A percentile compares a stretch with the other conserved stretches of the same genome.
Conservation (phyloP, 495 filamentous ascomycete species). For the Bacidia rubella region DNA sequence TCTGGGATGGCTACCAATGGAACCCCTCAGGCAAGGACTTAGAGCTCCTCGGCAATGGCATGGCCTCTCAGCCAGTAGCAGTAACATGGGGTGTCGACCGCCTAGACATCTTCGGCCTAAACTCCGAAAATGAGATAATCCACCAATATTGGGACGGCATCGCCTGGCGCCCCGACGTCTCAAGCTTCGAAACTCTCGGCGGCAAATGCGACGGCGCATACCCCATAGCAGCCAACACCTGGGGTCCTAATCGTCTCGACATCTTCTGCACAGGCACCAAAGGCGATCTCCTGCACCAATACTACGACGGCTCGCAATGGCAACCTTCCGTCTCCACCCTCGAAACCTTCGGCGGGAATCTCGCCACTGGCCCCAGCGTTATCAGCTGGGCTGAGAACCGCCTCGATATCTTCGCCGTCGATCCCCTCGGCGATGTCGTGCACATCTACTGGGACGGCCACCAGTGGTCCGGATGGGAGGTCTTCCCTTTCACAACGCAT, state of each 20-base stretch:
- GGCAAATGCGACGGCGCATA: neutral
- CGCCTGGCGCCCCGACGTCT: constrained; percentile 5
- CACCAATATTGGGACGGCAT: constrained; percentile 14
- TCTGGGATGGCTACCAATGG: constrained; percentile 23
- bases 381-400: constrained; percentile 23
- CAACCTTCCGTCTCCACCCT: constrained; percentile 3
- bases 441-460: constrained; percentile 15
- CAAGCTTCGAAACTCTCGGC: neutral
- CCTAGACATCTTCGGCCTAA: constrained; percentile 24
- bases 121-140: constrained; percentile 6
- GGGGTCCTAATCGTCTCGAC: constrained; percentile 15
- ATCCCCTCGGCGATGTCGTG: neutral
- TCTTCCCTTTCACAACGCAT: neutral
- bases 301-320: constrained; percentile 12
- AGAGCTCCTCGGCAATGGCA: constrained; percentile 16
- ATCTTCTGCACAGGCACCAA: constrained; percentile 11
- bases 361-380: constrained; percentile 18
- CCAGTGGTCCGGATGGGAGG: constrained; percentile 13
- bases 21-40: constrained; percentile 9
- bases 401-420: constrained; percentile 23
- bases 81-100: constrained; percentile 22
- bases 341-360: constrained; percentile 6
- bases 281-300: constrained; percentile 11
- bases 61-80: constrained; percentile 14
- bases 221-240: constrained; percentile 8